Evolutionary conservation across 139 green algal species (phyloP).

Genomic region (Nannochloris sp.): DNA sequence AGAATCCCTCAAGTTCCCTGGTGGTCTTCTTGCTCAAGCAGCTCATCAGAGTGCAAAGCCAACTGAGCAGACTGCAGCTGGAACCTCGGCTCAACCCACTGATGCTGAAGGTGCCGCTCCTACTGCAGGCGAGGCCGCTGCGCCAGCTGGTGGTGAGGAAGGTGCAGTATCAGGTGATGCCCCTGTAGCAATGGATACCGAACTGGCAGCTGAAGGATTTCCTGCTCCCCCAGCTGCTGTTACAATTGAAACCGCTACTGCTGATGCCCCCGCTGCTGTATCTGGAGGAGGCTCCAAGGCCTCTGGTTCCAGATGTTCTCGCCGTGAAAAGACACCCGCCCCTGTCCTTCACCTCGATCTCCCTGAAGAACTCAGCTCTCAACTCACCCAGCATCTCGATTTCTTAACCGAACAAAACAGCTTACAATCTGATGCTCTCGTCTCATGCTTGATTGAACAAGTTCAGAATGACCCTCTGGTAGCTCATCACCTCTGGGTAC

Average conservation of each 20-base stretch:
- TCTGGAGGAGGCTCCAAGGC: background rate
- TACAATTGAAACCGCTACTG: background rate
- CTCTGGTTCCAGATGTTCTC: background rate
- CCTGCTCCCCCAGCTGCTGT: background rate
- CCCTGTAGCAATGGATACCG: background rate
- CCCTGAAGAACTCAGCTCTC: background rate
- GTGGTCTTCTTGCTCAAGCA: background rate
- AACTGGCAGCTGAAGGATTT: too few relatives aligned
- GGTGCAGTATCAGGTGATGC: background rate
- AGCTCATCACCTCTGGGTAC: conserved; percentile 79
- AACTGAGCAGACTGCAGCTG: background rate
- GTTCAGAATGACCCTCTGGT: conserved; percentile 55
- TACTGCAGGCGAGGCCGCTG: background rate
- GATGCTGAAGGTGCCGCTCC: background rate
- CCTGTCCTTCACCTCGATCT: background rate
- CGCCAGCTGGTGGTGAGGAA: background rate
- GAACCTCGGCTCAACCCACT: background rate
- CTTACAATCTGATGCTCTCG: conserved; percentile 38
- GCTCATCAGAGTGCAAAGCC: background rate
- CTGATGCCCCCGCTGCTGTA: background rate
- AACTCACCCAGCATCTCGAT: background rate
- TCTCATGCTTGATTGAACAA: conserved; percentile 74
- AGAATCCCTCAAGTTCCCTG: background rate
- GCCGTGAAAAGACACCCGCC: background rate
- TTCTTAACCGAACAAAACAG: conserved; percentile 16